phyloP scores from a whole-genome alignment of 176 grass and related monocot genomes.

The Zoysia japonica region DNA sequence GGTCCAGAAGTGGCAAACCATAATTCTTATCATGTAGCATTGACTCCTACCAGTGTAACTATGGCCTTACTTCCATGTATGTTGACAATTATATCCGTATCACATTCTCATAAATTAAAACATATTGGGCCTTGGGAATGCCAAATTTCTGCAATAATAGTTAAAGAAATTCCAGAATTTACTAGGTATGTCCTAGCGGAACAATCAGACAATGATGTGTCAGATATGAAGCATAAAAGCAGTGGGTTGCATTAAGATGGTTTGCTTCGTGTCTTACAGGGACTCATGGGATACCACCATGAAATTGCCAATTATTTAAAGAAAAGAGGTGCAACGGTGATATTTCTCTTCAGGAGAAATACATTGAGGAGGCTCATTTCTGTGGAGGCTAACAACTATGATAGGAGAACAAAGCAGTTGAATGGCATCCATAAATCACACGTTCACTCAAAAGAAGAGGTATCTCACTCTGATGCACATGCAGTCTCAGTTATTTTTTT shows the following conservation, averaged over 20 bases:
- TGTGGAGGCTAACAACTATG: slow-evolving; percentile 77
- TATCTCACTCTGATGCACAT: slow-evolving; percentile 10
- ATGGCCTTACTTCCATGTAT: neutral
- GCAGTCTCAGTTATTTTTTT: slow-evolving; percentile 15
- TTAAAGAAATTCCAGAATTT: neutral
- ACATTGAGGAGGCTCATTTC: slow-evolving; percentile 73
- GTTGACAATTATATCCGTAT: neutral
- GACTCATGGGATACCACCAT: slow-evolving; percentile 53
- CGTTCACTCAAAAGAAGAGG: slow-evolving; percentile 89
- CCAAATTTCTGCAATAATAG: slow-evolving; percentile 1
- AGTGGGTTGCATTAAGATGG: neutral
- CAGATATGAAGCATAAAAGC: neutral
- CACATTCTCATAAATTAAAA: neutral
- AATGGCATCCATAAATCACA: slow-evolving; percentile 93
- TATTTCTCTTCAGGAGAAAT: slow-evolving; percentile 93
- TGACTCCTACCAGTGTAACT: neutral
- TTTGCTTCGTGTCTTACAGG: slow-evolving; percentile 48
- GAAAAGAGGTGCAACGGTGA: slow-evolving; percentile 69
- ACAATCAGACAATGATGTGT: neutral
- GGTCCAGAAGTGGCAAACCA: neutral
- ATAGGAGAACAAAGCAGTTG: slow-evolving; percentile 75
- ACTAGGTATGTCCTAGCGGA: neutral
- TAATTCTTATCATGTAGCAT: neutral
- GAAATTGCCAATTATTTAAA: slow-evolving; percentile 72
- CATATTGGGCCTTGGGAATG: neutral